Conservation (phyloP, 306 rosid species). For the Sicyos baderoa region DNA sequence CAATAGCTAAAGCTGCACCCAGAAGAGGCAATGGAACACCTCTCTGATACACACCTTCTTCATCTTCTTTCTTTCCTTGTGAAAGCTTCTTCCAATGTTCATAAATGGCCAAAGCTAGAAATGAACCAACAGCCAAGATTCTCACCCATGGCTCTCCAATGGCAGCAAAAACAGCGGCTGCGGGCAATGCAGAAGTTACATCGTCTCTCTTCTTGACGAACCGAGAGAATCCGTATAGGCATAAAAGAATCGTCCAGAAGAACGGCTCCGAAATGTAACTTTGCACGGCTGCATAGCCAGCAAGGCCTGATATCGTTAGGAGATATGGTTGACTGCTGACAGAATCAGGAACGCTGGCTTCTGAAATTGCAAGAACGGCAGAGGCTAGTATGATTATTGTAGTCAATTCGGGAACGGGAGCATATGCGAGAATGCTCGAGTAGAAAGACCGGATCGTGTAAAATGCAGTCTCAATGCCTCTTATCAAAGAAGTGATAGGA, state of each 20-base stretch:
- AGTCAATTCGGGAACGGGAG: conserved; percentile 63
- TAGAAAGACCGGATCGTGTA: conserved; percentile 56
- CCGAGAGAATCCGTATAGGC: conserved; percentile 54
- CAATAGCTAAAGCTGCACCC: conserved; percentile 67
- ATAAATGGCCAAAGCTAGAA: conserved; percentile 46
- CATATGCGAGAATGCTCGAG: conserved; percentile 60
- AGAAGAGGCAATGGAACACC: conserved; percentile 65
- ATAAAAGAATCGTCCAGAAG: conserved; percentile 74
- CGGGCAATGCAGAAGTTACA: conserved; percentile 71
- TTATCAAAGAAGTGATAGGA: conserved; percentile 58
- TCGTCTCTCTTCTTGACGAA: conserved; percentile 53
- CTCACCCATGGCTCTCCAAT: conserved; percentile 93
- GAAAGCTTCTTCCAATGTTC: conserved; percentile 44
- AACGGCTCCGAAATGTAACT: conserved; percentile 73
- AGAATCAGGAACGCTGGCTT: conserved; percentile 60
- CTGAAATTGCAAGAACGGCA: conserved; percentile 61
- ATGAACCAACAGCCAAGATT: conserved; percentile 50
- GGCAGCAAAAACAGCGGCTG: conserved; percentile 70
- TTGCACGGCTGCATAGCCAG: conserved; percentile 69
- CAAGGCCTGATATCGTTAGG: conserved; percentile 58
- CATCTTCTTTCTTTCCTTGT: conserved; percentile 37
- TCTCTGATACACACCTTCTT: conserved; percentile 21
- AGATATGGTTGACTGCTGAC: conserved; percentile 55
- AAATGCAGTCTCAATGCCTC: conserved; percentile 47
- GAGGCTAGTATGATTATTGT: conserved; percentile 51